These are phyloP conservation scores for Hypoxylon sp. DNA, from an alignment of 2,329 filamentous ascomycete species.

Conservation along the genomic window DNA sequence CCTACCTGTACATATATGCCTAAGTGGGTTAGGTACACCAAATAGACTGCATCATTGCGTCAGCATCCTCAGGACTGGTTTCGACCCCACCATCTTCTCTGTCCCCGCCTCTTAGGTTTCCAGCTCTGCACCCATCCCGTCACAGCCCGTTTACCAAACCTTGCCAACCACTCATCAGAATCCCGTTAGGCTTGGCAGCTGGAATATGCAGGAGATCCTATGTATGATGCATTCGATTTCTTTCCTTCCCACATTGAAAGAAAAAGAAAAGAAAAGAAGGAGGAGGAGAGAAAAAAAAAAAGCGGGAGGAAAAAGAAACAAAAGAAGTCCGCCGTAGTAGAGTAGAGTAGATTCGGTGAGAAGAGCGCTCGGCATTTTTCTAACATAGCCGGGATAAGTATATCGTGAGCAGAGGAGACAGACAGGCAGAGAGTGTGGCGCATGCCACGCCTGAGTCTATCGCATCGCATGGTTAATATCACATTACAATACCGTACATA, in stretches of 20 bases:
- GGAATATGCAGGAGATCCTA: slow-evolving; percentile 34
- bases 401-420: slow-evolving; percentile 35
- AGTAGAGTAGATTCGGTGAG: slow-evolving; percentile 28
- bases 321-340: slow-evolving; percentile 5
- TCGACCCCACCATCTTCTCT: slow-evolving; percentile 41
- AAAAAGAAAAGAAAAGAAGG: not conserved
- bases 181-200: slow-evolving; percentile 39
- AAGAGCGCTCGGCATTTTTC: slow-evolving; percentile 32
- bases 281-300: not conserved
- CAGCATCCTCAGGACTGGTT: slow-evolving; percentile 44
- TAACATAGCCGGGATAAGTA: slow-evolving; percentile 28
- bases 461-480: slow-evolving; percentile 38
- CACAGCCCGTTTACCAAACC: slow-evolving; percentile 28
- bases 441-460: slow-evolving; percentile 37
- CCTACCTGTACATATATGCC: slow-evolving; percentile 29
- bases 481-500: slow-evolving; percentile 5
- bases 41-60: slow-evolving; percentile 43
- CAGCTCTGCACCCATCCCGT: slow-evolving; percentile 37
- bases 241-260: slow-evolving; percentile 6
- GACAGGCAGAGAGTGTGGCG: slow-evolving; percentile 24
- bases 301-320: slow-evolving; percentile 7
- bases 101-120: slow-evolving; percentile 19
- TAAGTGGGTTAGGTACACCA: not conserved
- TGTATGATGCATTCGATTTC: slow-evolving; percentile 45
- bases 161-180: slow-evolving; percentile 33